phyloP scores from a whole-genome alignment of 129 eudicot genomes.

The Pseudognaphalium luteoalbum region DNA sequence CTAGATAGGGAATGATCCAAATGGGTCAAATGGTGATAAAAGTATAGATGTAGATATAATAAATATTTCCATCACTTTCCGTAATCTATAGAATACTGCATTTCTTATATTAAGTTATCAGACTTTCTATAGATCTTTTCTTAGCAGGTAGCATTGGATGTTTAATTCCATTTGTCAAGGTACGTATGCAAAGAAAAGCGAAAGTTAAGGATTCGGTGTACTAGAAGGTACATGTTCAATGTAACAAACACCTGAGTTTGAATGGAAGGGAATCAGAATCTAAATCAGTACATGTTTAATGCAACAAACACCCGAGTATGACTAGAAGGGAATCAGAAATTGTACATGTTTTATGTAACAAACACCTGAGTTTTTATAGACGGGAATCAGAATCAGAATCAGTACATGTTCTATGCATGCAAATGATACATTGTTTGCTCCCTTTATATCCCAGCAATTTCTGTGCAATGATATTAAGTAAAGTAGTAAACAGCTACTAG shows the following conservation, averaged over 20 bases:
- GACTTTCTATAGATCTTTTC: background rate
- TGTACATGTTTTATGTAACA: slow-evolving; percentile 4
- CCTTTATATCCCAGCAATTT: slow-evolving; percentile 6
- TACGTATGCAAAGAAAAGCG: background rate
- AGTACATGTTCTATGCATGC: background rate
- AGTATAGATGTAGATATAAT: background rate
- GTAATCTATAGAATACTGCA: background rate
- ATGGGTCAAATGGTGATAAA: too few species aligned
- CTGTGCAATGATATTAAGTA: background rate
- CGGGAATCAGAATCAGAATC: background rate
- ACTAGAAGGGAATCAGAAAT: background rate
- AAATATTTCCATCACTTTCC: background rate
- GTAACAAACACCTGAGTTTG: background rate
- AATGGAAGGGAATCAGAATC: background rate
- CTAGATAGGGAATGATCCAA: too few species aligned
- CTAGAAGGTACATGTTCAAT: background rate
- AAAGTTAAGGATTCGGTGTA: background rate
- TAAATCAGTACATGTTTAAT: background rate
- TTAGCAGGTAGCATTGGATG: slow-evolving; percentile 4
- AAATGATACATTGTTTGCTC: background rate
- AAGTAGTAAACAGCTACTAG: background rate
- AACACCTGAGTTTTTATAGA: slow-evolving; percentile 4
- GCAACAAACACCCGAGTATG: background rate
- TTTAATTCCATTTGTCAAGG: background rate
- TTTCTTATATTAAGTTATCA: background rate